Evolutionary conservation across 1,284 basidiomycete species (phyloP), one percentile per base, ranked within the genome.

Genomic region (Ceratobasidium sp.): DNA sequence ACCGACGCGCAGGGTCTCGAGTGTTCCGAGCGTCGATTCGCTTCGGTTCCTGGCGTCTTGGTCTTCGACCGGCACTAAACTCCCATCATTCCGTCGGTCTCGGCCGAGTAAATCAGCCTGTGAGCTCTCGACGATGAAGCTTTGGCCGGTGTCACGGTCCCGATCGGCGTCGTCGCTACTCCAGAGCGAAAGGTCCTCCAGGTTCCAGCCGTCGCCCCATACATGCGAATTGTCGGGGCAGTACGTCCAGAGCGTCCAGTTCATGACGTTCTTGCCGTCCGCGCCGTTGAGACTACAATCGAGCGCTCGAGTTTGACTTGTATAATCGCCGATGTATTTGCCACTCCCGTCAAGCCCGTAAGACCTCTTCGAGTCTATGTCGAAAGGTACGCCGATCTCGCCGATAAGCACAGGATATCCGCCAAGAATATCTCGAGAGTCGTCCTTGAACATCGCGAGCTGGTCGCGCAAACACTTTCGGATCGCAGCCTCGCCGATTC

Each of bases 201-300:
- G 91, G 84, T 99, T 97, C 97, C 97, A 99, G 1, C 92, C 91
- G 84, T 99, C 97, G 23, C 97, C 96, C 95, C 95, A 98, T 82
- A 90, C 85, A 83, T 98, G 96, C 33, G 87, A 89, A 83, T 88
- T 89, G 80, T 94, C 92, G 0, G 95, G 89, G 76, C 92, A 93
- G 83, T 99, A 99, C 38, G 92, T 96, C 97, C 97, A 99, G 10
- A 96, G 84, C 20, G 96, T 96, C 83, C 91, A 98, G 83, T 89
- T 96, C 81, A 98, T 85, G 62, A 86, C 87, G 82, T 98, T 97
- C 10, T 86, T 86, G 0, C 96, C 97, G 83, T 99, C 97, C 66
- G 91, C 89, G 0, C 91, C 97, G 82, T 96, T 96, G 82, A 99
- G 83, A 80, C 94, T 96, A 1, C 96, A 96, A 83, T 99, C 97